Conservation (phyloP, 2,329 filamentous ascomycete genomes). For the Fusarium mangiferae region DNA sequence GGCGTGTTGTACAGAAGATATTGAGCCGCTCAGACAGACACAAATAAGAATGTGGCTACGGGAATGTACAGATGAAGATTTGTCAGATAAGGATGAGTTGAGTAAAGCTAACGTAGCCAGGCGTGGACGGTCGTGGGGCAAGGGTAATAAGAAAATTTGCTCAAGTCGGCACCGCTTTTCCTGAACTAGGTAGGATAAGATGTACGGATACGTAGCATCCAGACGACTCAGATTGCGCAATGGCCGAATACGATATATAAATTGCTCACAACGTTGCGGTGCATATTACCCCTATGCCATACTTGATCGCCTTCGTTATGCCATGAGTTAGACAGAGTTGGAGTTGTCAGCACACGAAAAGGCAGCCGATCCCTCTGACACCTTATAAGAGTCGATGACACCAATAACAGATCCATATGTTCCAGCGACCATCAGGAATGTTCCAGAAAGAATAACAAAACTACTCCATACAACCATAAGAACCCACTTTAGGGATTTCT, state of each 20-base stretch:
- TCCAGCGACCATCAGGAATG: constrained; percentile 56
- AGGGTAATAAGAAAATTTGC: constrained; percentile 27
- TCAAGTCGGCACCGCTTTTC: constrained; percentile 28
- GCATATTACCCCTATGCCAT: not conserved
- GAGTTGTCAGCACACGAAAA: constrained; percentile 59
- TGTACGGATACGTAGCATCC: not conserved
- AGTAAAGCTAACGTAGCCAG: not conserved
- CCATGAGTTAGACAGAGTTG: constrained; percentile 32
- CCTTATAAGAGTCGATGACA: constrained; percentile 48
- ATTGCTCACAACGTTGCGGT: not conserved
- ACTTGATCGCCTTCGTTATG: not conserved
- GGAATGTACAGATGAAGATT: not conserved
- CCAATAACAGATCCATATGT: constrained; percentile 57
- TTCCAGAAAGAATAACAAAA: constrained; percentile 35
- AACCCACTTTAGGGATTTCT: constrained; percentile 16
- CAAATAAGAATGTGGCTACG: not conserved
- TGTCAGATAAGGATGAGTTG: not conserved
- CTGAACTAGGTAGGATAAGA: not conserved
- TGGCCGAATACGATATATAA: not conserved
- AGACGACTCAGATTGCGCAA: not conserved
- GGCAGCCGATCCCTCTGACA: constrained; percentile 49
- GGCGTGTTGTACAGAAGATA: not conserved
- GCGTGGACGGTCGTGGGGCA: constrained; percentile 10
- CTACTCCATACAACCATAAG: constrained; percentile 21
- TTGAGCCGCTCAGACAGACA: not conserved